Base-by-base conservation (phyloP, 2,329 filamentous ascomycete species). In the Geosmithia flava region DNA sequence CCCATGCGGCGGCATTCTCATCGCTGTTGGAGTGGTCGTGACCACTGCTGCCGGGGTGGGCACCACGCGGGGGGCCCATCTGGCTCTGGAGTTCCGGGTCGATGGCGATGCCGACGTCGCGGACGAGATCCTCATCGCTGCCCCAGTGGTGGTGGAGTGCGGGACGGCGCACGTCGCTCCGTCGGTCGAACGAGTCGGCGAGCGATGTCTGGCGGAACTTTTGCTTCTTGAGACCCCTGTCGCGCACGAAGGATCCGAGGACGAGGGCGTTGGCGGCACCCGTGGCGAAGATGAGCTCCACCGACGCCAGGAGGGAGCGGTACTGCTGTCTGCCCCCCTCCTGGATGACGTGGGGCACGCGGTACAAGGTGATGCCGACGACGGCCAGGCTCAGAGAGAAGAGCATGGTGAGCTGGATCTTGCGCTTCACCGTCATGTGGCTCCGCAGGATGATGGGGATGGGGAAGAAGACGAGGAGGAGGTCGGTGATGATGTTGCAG, bases 281-380 rank as follows among this genome's bases (percentile, higher is more conserved):
- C 0, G 90, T 87, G 5, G 93, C 90, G 46, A 91, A 90, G 1
- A 97, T 74, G 7, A 97, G 84, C 60, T 98, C 93, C 17, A 94
- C 74, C 0, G 90, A 95, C 4, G 93, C 93, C 53, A 94, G 74
- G 1, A 97, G 78, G 0, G 91, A 94, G 43, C 93, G 85, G 55
- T 85, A 88, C 58, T 93, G 88, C 62, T 97, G 93, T 27, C 78
- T 73, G 2, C 89, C 88, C 50, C 80, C 67, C 44, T 75, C 70
- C 2, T 71, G 58, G 47, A 97, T 83, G 51, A 94, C 87, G 42
- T 83, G 75, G 0, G 85, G 83, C n/a, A 96, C 75, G 17, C 91
- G 82, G 56, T 87, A 91, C 44, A 84, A 72, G 1, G 89, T 95
- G 50, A 91, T 83, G 44, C 68, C 83, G 45, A 95, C 84, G 7